Conservation (phyloP, 495 filamentous ascomycete genomes). For the Penicillium nucicola region DNA sequence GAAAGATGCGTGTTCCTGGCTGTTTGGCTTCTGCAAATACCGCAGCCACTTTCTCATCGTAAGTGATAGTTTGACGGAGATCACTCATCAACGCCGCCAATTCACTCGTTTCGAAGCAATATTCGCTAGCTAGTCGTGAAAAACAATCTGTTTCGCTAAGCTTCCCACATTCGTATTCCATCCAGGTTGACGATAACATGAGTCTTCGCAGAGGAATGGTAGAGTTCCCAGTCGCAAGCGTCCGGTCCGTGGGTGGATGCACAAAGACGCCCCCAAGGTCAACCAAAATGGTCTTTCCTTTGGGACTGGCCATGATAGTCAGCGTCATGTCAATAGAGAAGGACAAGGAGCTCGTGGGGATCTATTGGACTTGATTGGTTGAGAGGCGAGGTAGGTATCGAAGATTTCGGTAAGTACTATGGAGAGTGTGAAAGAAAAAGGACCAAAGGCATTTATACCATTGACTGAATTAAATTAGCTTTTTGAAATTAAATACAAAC, state of each 20-base stretch:
- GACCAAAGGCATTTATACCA: no score
- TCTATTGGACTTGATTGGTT: no score
- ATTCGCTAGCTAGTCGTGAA: neutral
- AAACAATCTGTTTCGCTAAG: conserved; percentile 4
- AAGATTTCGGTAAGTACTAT: no score
- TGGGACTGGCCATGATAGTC: no score
- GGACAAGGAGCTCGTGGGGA: no score
- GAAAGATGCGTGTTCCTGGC: conserved; percentile 3
- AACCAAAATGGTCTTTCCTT: no score
- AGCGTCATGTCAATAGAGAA: no score
- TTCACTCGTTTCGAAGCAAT: neutral
- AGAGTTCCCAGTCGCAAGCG: neutral
- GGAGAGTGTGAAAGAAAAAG: no score
- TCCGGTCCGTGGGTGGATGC: neutral
- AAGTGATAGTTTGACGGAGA: neutral
- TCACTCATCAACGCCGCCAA: neutral
- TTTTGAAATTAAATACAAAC: no score
- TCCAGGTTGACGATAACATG: conserved; percentile 2
- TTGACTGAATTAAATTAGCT: no score
- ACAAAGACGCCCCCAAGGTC: neutral
- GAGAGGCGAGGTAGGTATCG: no score
- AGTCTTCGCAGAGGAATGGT: neutral
- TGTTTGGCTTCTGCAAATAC: neutral
- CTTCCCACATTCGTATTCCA: conserved; percentile 8
- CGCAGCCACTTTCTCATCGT: neutral